phyloP scores from a whole-genome alignment of 345 rosid genomes.

The Lumnitzera racemosa region DNA sequence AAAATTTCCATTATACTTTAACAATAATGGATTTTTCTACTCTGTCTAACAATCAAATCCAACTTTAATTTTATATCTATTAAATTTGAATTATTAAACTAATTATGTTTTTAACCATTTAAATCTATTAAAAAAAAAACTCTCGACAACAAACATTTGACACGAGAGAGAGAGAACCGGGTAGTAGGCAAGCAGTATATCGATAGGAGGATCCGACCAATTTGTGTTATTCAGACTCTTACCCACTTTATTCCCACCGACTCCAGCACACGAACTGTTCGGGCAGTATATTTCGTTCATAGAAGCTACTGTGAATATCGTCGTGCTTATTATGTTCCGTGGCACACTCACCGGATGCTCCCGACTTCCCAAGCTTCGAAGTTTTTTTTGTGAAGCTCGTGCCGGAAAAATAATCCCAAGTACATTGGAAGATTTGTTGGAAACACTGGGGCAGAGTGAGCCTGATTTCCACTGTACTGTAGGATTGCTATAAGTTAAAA shows the following conservation, averaged over 20 bases:
- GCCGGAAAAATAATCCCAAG: conserved; percentile 9
- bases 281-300: conserved; percentile 17
- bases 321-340: conserved; percentile 10
- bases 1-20: conserved; percentile 5
- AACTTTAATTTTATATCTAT: background rate
- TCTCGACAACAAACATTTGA: background rate
- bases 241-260: background rate
- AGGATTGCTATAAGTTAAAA: conserved; percentile 34
- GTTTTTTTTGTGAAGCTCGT: background rate
- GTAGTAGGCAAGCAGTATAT: conserved; percentile 7
- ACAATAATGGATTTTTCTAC: conserved; percentile 5
- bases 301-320: conserved; percentile 14
- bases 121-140: no score
- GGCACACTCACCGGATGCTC: conserved; percentile 26
- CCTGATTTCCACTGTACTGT: conserved; percentile 16
- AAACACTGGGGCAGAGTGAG: conserved; percentile 4
- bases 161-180: background rate
- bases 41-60: background rate
- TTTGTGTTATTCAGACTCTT: conserved; percentile 3
- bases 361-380: conserved; percentile 16
- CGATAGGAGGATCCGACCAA: background rate
- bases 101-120: no score
- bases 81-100: no score
- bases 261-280: background rate
- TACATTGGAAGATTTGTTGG: conserved; percentile 10